Base-by-base conservation (phyloP, 768 basidiomycete species). In the Pulveroboletus ravenelii region DNA sequence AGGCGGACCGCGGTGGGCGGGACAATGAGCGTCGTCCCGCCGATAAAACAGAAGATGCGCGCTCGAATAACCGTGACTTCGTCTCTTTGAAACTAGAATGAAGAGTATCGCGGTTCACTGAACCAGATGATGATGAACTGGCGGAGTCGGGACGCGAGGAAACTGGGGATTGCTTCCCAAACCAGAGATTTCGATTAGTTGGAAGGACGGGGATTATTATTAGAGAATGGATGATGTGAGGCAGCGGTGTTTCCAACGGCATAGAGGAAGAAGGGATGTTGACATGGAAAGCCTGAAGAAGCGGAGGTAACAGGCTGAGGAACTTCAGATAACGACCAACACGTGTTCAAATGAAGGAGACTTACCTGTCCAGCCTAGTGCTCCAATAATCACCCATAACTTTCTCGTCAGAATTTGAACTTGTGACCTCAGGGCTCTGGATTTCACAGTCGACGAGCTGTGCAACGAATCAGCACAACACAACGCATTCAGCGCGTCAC, bases 141-240 rank as follows among this genome's bases (percentile, higher is more conserved):
- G 77, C 71, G 18, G 77, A 70, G 50, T 68, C 70, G 50, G 63
- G 56, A 43, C 61, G 65, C 25, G 70, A 47, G 37, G 74, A 57
- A 49, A 61, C 70, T 27, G 68, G 70, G n/a, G 65, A 47, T 51
- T 67, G 61, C 55, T 67, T 62, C 40, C 75, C 80, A 52, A 89
- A 80, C 89, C 90, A 91, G 37, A 78, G 62, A 30, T 72, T 56
- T 45, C 75, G 79, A 47, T 85, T 74, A 41, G 75, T 66, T 12
- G 82, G 66, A 32, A 74, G 69, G 47, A 89, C 73, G 38, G 93
- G 93, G 50, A 94, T 79, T 31, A 77, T 80, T 52, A 94, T 88
- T 40, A 96, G 77, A 10, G 81, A 73, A 62, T 96, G 89, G 36
- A 95, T 85, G 47, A 85, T 76, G 53, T 95, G 87, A 1, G 88